Conservation (phyloP, 2,329 filamentous ascomycete species). For the Sphaerulina vaccinii region DNA sequence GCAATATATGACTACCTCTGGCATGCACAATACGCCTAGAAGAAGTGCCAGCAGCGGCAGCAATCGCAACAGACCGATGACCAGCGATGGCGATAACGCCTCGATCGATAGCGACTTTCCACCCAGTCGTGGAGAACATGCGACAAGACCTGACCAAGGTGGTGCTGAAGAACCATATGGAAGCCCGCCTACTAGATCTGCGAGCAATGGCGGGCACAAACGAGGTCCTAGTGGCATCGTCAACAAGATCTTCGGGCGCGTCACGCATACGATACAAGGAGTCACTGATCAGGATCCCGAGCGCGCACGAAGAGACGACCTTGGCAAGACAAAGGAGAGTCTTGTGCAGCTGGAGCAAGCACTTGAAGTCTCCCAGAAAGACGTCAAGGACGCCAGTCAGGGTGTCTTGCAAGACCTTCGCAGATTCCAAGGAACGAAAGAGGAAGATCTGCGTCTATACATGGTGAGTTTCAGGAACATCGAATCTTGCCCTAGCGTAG, state of each 20-base stretch:
- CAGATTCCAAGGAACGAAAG: conserved; percentile 92
- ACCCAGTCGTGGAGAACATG: conserved; percentile 61
- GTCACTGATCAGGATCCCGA: conserved; percentile 97
- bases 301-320: conserved; percentile 83
- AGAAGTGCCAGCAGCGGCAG: conserved; percentile 56
- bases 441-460: conserved; percentile 87
- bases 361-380: conserved; percentile 79
- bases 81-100: conserved; percentile 67
- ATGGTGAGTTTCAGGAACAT: conserved; percentile 67
- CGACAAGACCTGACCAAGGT: conserved; percentile 68
- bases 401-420: conserved; percentile 88
- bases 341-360: conserved; percentile 87
- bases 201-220: conserved; percentile 55
- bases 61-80: conserved; percentile 32
- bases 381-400: conserved; percentile 87
- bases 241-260: conserved; percentile 87
- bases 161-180: conserved; percentile 50
- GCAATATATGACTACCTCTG: conserved; percentile 78
- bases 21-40: conserved; percentile 60
- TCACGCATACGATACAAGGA: conserved; percentile 93
- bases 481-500: neutral
- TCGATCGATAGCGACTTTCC: conserved; percentile 97
- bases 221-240: conserved; percentile 86
- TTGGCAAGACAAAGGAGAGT: conserved; percentile 91
- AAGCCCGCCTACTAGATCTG: conserved; percentile 30